phyloP scores from a whole-genome alignment of 257 asterid genomes.

The Solanum sejunctum region DNA sequence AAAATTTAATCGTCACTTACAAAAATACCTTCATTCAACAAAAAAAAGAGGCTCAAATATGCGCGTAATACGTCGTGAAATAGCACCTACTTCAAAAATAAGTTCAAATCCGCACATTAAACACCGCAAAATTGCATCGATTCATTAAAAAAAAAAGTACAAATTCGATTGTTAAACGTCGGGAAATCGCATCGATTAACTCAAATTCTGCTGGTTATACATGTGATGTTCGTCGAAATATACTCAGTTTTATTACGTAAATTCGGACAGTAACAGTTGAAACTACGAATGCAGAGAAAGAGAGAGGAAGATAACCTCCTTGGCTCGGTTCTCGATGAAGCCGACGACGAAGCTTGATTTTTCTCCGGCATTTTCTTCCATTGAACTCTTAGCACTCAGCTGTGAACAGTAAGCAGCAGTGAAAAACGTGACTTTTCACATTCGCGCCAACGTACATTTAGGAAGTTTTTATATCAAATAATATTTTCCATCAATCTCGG shows the following conservation, averaged over 20 bases:
- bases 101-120: not conserved
- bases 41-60: not conserved
- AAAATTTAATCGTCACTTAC: not conserved
- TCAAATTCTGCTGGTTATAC: not conserved
- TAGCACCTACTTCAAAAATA: not conserved
- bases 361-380: conserved; percentile 79
- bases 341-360: conserved; percentile 79
- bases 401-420: not conserved
- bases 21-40: not conserved
- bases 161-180: not conserved
- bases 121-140: not conserved
- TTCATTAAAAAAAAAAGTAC: not conserved
- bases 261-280: not conserved
- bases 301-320: conserved; percentile 46
- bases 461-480: not conserved
- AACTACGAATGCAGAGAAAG: not conserved
- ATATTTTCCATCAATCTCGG: too few species aligned
- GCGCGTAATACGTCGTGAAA: not conserved
- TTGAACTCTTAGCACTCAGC: not conserved
- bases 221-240: not conserved
- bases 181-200: not conserved
- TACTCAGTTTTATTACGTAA: not conserved
- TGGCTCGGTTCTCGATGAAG: conserved; percentile 84
- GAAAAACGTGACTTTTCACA: not conserved
- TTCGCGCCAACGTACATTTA: not conserved